Percentiles rank a stretch among this genome's conserved stretches.
These are phyloP conservation scores for Colletotrichum musae DNA, from an alignment of 2,329 filamentous ascomycete genomes.

Conservation along the genomic window DNA sequence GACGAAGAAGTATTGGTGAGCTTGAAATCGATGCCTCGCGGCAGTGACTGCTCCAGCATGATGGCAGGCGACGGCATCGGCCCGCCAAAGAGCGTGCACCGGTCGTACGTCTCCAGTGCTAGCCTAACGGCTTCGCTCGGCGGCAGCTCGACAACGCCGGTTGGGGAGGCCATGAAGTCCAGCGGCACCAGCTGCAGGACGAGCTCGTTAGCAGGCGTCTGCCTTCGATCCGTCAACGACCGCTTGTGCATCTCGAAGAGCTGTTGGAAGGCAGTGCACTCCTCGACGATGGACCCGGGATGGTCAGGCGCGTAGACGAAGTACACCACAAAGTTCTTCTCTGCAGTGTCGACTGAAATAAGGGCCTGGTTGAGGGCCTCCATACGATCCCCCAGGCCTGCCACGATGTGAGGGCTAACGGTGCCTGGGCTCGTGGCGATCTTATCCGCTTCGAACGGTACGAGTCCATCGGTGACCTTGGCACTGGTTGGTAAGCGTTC, in stretches of 20 bases:
- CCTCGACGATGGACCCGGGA: constrained; percentile 74
- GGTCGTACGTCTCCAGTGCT: constrained; percentile 83
- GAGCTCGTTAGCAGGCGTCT: constrained; percentile 72
- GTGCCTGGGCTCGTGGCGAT: constrained; percentile 44
- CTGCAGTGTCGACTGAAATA: constrained; percentile 56
- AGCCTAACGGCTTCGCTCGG: constrained; percentile 72
- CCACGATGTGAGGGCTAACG: constrained; percentile 31
- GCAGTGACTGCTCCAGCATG: constrained; percentile 78
- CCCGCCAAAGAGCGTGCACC: constrained; percentile 73
- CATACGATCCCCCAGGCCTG: constrained; percentile 64
- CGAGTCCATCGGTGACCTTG: constrained; percentile 63
- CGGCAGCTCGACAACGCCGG: constrained; percentile 73
- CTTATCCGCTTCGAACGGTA: constrained; percentile 65
- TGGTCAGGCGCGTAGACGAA: constrained; percentile 79
- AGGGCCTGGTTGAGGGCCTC: constrained; percentile 64
- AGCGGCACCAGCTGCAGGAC: constrained; percentile 83
- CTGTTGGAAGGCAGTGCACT: constrained; percentile 81
- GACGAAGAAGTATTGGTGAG: constrained; percentile 76
- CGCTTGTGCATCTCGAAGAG: constrained; percentile 77
- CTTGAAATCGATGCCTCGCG: constrained; percentile 83
- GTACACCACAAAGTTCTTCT: constrained; percentile 81
- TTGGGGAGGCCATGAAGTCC: constrained; percentile 75
- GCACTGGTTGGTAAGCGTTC: constrained; percentile 60
- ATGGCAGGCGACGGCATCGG: constrained; percentile 78
- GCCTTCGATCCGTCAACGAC: constrained; percentile 59